phyloP scores from a whole-genome alignment of 176 grass and related monocot species.

The Zea mays region Zm-B73-REFERENCE-NAM-5.0 NC_050098.1:221053001-221053500 shows the following conservation, averaged over 20 bases:
- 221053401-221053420: not conserved
- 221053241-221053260: too few species aligned
- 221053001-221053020: not conserved
- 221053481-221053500: not conserved
- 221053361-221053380: not conserved
- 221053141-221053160: not conserved
- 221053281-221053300: too few species aligned
- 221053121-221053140: conserved; percentile 1
- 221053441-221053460: not conserved
- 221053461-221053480: not conserved
- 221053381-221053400: not conserved
- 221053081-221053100: conserved; percentile 16
- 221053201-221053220: too few species aligned
- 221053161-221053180: conserved; percentile 20
- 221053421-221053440: not conserved
- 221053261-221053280: too few species aligned
- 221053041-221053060: conserved; percentile 3
- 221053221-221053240: too few species aligned
- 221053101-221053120: not conserved
- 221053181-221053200: not conserved
- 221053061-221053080: not conserved
- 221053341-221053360: not conserved
- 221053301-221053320: too few species aligned
- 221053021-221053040: conserved; percentile 17
- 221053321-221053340: not conserved